Percentiles rank a stretch among this genome's conserved stretches.
Conservation (phyloP, 768 basidiomycete species). For the Mycena crocata region DNA sequence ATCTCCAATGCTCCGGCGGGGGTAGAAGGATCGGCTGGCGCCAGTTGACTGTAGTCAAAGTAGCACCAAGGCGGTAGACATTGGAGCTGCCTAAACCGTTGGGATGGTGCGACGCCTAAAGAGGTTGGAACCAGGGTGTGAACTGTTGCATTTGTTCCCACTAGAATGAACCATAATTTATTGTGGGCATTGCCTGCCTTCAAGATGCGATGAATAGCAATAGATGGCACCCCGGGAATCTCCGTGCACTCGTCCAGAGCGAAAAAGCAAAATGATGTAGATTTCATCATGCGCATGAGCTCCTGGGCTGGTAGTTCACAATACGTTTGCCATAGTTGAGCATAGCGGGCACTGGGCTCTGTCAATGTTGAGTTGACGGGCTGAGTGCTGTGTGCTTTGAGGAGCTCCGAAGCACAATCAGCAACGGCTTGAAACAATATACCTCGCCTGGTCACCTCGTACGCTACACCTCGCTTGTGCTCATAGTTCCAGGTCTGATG, state of each 20-base stretch:
- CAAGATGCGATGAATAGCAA: neutral
- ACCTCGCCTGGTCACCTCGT: neutral
- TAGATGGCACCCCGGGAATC: neutral
- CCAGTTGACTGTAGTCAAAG: neutral
- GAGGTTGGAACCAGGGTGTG: neutral
- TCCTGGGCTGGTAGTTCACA: neutral
- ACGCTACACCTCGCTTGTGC: neutral
- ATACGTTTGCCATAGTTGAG: neutral
- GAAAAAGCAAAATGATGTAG: neutral
- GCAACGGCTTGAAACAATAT: neutral
- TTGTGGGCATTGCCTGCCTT: neutral
- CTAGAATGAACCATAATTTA: neutral
- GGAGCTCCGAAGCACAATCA: neutral
- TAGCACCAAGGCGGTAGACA: slow-evolving; percentile 1
- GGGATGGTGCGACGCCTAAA: neutral
- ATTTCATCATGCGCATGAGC: neutral
- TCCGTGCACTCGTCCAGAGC: slow-evolving; percentile 6
- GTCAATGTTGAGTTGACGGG: neutral
- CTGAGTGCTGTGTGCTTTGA: neutral
- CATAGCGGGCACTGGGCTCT: neutral
- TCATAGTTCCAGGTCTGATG: neutral
- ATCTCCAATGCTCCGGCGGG: neutral
- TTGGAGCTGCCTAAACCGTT: neutral
- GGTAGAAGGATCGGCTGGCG: neutral
- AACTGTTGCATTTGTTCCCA: neutral